Base-by-base conservation (phyloP, 257 asterid species). In the Solanum arcanum region DNA sequence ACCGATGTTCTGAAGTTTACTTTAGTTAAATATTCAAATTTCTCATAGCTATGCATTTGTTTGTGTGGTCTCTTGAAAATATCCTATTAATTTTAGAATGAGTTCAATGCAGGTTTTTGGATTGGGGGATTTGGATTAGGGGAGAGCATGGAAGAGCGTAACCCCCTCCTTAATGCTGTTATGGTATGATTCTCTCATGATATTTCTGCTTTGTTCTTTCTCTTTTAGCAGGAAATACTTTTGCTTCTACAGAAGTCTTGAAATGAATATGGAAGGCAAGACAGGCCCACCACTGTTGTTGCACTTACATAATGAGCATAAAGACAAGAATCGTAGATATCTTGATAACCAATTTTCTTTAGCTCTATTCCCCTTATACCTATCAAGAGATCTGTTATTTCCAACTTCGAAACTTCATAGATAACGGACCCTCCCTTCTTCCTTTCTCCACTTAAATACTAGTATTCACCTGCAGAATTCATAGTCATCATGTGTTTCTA, bases 71-170 rank as follows among this genome's bases (percentile, higher is more conserved):
- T 3, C 23, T 62, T 90, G 84, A 73, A 77, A 77, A 83, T 86
- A 49, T 80, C 68, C 29, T 80, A 80, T 27, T 47, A 47, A 78
- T 46, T 29, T 83, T 86, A 83, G 86, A 49, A 41, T 89, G 44
- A 74, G 49, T 78, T 39, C 88, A 21, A 84, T 90, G 88, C 94
- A 97, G 99, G 99, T 73, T 97, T 91, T 89, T 94, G 92, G 93
- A 93, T 97, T 89, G 94, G 95, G 86, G 99, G 99, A 66, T 94
- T 97, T 90, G 99, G 98, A 83, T 94, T 93, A 86, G 99, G 99
- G 31, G 99, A 97, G 92, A 94, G 94, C 90, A 91, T 93, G 93
- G 98, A 92, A 15, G 96, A 93, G 88, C 96, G 99, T 87, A 88
- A 95, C 84, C 91, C 93, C 82, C 95, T 97, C 89, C 98, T 95